Evolutionary conservation across 2,329 filamentous ascomycete species (phyloP), one percentile per base, ranked within the genome.

Genomic region (Aspergillus ibericus): DNA sequence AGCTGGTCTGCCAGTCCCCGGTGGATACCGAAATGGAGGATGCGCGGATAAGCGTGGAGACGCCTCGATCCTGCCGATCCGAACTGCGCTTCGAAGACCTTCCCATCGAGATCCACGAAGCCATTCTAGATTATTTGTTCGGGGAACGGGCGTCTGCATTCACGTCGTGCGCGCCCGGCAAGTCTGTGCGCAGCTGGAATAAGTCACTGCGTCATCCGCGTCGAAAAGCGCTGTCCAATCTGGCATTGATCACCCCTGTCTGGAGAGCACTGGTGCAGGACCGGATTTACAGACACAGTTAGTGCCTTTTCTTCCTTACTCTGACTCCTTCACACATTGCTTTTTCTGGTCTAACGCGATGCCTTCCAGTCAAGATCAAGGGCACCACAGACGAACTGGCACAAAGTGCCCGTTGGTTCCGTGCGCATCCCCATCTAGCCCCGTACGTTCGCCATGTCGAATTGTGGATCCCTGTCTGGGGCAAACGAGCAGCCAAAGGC

Each of bases 401-500:
- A 42, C 80, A 85, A 49, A 84, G 88, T 6, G 78, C 83, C 62
- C 63, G 76, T 34, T 91, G 88, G 78, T 89, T 92, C 64, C 72
- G 76, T 15, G 64, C 74, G 9, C 81, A 86, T 59, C 77, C 81
- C 27, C 84, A 89, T 66, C 81, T 92, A 5, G 81, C 83, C 18
- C 66, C 75, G 8, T 85, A 90, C 64, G 85, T 92, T 59, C 87
- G 86, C 63, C 89, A 92, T 68, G 83, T 91, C 59, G 89, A 92
- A 73, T 81, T 91, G 42, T 92, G 89, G 88, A 89, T 92, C 61
- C 89, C 89, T 3, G 88, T 91, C 40, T 92, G 81, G 76, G 80
- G 81, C 15, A 77, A 89, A 66, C 83, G 87, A 63, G 65, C 68
- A 3, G 59, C 63, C 29, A 84, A 83, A 18, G 82, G 81, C 9